These are phyloP conservation scores for Leersia perrieri DNA, from an alignment of 176 grass and related monocot species.

Conservation along the genomic window DNA sequence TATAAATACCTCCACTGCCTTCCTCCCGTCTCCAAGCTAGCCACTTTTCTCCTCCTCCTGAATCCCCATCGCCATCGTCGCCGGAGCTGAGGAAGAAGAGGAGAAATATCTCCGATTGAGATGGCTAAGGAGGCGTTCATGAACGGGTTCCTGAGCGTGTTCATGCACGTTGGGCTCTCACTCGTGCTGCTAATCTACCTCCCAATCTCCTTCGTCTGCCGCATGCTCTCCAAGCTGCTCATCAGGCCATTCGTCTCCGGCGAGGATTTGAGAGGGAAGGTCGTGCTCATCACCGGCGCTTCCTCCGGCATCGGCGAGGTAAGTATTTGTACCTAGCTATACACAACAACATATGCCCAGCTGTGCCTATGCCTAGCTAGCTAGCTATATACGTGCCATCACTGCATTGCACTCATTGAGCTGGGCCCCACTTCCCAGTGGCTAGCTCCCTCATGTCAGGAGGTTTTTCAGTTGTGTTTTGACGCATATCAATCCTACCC, in stretches of 20 bases:
- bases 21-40: neutral
- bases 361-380: too few species aligned
- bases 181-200: constrained; percentile 65
- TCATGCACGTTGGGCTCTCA: constrained; percentile 52
- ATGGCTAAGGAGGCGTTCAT: constrained; percentile 39
- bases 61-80: neutral
- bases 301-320: constrained; percentile 98
- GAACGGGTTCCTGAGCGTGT: constrained; percentile 42
- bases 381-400: too few species aligned
- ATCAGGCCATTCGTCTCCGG: constrained; percentile 48
- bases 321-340: neutral
- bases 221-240: constrained; percentile 31
- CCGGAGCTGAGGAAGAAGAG: neutral
- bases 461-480: neutral
- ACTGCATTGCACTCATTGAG: neutral
- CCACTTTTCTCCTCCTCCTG: neutral
- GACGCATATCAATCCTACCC: too few species aligned
- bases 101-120: neutral
- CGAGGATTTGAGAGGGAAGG: constrained; percentile 72
- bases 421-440: neutral
- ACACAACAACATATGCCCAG: too few species aligned
- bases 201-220: constrained; percentile 52
- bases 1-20: constrained; percentile 11
- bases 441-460: neutral
- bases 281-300: constrained; percentile 82